These are phyloP conservation scores for Limonium bicolor DNA, from an alignment of 148 eudicot species.

Conservation along the genomic window DNA sequence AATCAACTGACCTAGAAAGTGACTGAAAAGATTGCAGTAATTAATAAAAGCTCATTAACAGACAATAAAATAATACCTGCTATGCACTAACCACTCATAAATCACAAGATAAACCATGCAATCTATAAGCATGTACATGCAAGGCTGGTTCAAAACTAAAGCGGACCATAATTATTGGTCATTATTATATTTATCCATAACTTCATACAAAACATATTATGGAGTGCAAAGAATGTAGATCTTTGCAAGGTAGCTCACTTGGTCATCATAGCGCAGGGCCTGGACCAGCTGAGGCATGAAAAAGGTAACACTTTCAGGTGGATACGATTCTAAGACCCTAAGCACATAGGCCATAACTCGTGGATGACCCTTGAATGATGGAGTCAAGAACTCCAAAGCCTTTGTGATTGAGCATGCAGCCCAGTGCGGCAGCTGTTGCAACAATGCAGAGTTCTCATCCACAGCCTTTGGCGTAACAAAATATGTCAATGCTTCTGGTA, in stretches of 20 bases:
- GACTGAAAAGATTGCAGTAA: no score
- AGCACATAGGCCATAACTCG: slow-evolving; percentile 98
- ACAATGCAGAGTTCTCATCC: slow-evolving; percentile 74
- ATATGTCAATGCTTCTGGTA: slow-evolving; percentile 87
- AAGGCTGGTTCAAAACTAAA: no score
- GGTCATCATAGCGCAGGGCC: slow-evolving; percentile 87
- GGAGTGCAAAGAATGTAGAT: no score
- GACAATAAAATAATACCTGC: no score
- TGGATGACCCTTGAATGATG: slow-evolving; percentile 90
- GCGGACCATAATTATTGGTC: no score
- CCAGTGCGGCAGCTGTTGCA: slow-evolving; percentile 99
- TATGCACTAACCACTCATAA: no score
- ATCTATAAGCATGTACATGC: no score
- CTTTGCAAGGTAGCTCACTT: slow-evolving; percentile 33
- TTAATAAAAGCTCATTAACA: no score
- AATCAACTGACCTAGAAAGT: no score
- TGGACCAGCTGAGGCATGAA: slow-evolving; percentile 99
- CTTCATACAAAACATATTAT: no score
- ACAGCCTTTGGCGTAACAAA: slow-evolving; percentile 92
- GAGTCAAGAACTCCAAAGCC: slow-evolving; percentile 87
- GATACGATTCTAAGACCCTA: slow-evolving; percentile 93
- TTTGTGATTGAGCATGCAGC: slow-evolving; percentile 96
- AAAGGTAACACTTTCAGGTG: slow-evolving; percentile 84
- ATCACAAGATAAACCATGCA: no score
- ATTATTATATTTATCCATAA: no score